Conservation (phyloP, 352 stramenopile genomes). For the Phytophthora ohioensis region DNA sequence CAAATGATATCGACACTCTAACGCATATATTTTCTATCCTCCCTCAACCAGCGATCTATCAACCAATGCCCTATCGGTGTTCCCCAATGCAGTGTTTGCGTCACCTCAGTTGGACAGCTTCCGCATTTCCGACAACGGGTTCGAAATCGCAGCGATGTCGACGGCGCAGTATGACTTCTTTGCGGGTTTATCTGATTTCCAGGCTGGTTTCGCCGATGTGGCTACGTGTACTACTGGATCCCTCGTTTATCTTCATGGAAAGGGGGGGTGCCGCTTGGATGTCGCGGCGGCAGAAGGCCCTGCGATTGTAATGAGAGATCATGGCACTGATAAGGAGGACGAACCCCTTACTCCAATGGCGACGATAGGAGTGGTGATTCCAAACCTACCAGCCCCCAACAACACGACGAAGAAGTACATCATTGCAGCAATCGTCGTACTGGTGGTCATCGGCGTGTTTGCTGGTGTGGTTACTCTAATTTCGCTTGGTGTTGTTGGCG, state of each 20-base stretch:
- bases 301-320: constrained; percentile 39
- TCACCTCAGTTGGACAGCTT: constrained; percentile 58
- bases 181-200: constrained; percentile 62
- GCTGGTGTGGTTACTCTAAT: constrained; percentile 37
- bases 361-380: constrained; percentile 52
- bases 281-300: constrained; percentile 42
- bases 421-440: constrained; percentile 47
- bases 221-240: constrained; percentile 51
- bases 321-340: constrained; percentile 21
- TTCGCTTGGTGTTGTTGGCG: constrained; percentile 47
- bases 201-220: constrained; percentile 62
- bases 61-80: constrained; percentile 52
- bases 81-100: constrained; percentile 59
- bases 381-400: constrained; percentile 30
- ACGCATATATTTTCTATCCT: neutral
- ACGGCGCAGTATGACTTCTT: constrained; percentile 74
- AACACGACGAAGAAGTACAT: constrained; percentile 61
- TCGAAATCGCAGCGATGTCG: constrained; percentile 63
- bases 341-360: constrained; percentile 32
- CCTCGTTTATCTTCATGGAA: constrained; percentile 68
- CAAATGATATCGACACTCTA: neutral
- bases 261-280: constrained; percentile 62
- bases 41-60: constrained; percentile 56
- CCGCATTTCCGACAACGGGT: constrained; percentile 56
- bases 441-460: constrained; percentile 46